Evolutionary conservation across 1,284 basidiomycete species (phyloP).

Genomic region (Phylloporus sp.): DNA sequence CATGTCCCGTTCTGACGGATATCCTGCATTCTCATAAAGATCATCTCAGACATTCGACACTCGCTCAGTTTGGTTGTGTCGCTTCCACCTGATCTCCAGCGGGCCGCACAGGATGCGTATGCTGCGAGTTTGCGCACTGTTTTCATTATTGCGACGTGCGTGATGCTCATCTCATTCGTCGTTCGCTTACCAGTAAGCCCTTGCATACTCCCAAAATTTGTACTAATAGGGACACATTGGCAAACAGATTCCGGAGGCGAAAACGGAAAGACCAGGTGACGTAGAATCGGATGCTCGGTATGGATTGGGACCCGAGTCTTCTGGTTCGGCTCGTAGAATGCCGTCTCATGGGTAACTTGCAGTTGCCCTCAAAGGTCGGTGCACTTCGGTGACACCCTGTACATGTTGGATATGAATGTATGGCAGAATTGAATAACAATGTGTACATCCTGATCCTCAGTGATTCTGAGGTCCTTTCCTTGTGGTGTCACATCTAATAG

Average conservation of each 20-base stretch:
- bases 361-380: too few species aligned
- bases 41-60: constrained; percentile 19
- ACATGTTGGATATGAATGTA: not conserved
- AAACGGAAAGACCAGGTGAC: constrained; percentile 1
- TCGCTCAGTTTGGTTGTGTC: constrained; percentile 18
- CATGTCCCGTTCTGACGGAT: not conserved
- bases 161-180: constrained; percentile 13
- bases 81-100: constrained; percentile 21
- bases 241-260: constrained; percentile 19
- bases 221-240: not conserved
- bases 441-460: not conserved
- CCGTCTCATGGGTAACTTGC: too few species aligned
- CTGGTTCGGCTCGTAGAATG: not conserved
- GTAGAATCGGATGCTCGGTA: constrained; percentile 12
- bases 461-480: too few species aligned
- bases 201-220: not conserved
- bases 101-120: constrained; percentile 22
- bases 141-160: constrained; percentile 16
- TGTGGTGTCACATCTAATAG: too few species aligned
- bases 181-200: constrained; percentile 18
- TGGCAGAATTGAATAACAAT: not conserved
- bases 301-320: not conserved
- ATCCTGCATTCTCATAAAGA: constrained; percentile 8
- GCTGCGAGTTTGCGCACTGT: constrained; percentile 18
- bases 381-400: not conserved